These are phyloP conservation scores for Amoeboradix gromovi DNA, from an alignment of 371 early-diverging fungal species.

Conservation along the genomic window DNA sequence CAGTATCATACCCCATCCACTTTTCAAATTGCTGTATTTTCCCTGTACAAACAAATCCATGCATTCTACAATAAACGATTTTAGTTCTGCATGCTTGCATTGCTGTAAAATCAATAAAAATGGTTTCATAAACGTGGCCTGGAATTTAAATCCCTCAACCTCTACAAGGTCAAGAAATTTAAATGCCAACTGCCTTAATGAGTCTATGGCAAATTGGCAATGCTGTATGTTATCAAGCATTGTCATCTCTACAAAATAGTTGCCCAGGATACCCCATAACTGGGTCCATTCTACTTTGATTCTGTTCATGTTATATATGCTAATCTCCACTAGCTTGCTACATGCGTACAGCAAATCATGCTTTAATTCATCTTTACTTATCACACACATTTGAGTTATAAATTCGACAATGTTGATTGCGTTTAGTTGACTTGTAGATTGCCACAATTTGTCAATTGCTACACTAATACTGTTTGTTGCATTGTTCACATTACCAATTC, in stretches of 20 bases:
- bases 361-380: constrained; percentile 61
- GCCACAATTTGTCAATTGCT: constrained; percentile 53
- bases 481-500: too few relatives aligned
- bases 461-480: constrained; percentile 34
- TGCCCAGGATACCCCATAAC: constrained; percentile 68
- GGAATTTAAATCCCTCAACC: constrained; percentile 72
- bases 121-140: constrained; percentile 71
- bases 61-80: too few relatives aligned
- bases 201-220: constrained; percentile 71
- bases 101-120: constrained; percentile 60
- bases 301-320: constrained; percentile 86
- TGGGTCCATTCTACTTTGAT: constrained; percentile 85
- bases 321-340: constrained; percentile 66
- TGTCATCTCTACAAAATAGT: constrained; percentile 51
- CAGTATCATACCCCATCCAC: too few relatives aligned
- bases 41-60: too few relatives aligned
- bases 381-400: constrained; percentile 47
- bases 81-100: too few relatives aligned
- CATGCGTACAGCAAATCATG: constrained; percentile 55
- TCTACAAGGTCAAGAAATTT: constrained; percentile 80
- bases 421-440: constrained; percentile 19
- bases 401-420: constrained; percentile 54
- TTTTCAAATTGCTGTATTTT: too few relatives aligned
- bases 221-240: constrained; percentile 29
- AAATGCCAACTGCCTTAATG: constrained; percentile 65